Evolutionary conservation across 2,329 filamentous ascomycete genomes (phyloP).

Genomic region (Colletotrichum costaricense): DNA sequence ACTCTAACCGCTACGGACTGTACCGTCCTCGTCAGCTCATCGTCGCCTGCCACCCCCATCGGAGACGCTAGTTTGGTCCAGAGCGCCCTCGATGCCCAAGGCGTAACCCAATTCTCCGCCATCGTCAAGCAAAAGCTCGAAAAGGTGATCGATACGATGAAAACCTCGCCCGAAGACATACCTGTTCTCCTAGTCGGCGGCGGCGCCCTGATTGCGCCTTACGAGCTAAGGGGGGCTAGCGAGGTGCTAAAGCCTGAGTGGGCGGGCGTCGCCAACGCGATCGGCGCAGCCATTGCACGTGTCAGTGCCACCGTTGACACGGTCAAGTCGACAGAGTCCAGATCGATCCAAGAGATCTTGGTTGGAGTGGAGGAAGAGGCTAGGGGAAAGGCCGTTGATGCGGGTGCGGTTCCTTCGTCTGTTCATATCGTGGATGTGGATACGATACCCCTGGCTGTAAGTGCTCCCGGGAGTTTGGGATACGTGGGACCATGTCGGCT

Average conservation of each 20-base stretch:
- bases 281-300: slow-evolving; percentile 71
- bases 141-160: slow-evolving; percentile 69
- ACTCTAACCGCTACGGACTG: slow-evolving; percentile 70
- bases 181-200: slow-evolving; percentile 73
- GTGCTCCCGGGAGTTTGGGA: slow-evolving; percentile 3
- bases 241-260: slow-evolving; percentile 66
- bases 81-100: slow-evolving; percentile 43
- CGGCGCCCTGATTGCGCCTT: slow-evolving; percentile 68
- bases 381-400: slow-evolving; percentile 55
- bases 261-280: slow-evolving; percentile 71
- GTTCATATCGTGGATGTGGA: slow-evolving; percentile 64
- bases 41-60: slow-evolving; percentile 44
- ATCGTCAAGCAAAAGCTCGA: slow-evolving; percentile 64
- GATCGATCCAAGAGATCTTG: slow-evolving; percentile 49
- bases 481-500: slow-evolving; percentile 23
- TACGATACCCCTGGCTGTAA: slow-evolving; percentile 62
- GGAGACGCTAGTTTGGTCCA: slow-evolving; percentile 53
- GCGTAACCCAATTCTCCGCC: slow-evolving; percentile 51
- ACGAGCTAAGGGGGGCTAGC: slow-evolving; percentile 64
- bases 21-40: slow-evolving; percentile 48
- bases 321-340: slow-evolving; percentile 59
- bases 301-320: slow-evolving; percentile 66
- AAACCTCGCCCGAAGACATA: slow-evolving; percentile 69
- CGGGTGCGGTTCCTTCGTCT: slow-evolving; percentile 56
- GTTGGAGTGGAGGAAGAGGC: slow-evolving; percentile 53